phyloP scores from a whole-genome alignment of 257 asterid species.

The Vinca minor region DNA sequence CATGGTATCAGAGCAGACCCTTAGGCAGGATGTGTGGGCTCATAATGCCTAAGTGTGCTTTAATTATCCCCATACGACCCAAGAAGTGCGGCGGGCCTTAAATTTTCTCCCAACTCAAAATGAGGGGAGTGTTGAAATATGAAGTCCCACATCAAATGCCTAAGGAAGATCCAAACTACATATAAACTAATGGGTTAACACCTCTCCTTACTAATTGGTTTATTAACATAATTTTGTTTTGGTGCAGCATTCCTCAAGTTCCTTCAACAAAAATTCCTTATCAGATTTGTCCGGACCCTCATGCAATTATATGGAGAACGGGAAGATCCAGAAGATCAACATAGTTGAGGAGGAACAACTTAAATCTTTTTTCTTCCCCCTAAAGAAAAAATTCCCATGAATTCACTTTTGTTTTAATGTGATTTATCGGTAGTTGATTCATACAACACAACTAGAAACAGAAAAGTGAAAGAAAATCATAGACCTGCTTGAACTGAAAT shows the following conservation, averaged over 20 bases:
- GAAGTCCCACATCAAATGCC: no score
- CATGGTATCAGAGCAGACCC: no score
- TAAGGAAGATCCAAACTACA: no score
- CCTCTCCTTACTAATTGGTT: no score
- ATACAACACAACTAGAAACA: neutral
- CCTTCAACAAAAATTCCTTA: conserved; percentile 52
- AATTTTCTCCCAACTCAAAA: no score
- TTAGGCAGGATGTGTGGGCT: no score
- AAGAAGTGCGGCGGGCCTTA: no score
- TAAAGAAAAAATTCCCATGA: neutral
- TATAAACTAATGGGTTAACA: no score
- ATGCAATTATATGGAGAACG: conserved; percentile 72
- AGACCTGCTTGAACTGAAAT: neutral
- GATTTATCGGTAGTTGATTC: conserved; percentile 4
- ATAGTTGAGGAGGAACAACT: neutral
- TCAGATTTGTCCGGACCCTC: conserved; percentile 67
- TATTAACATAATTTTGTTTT: neutral
- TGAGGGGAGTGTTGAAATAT: no score
- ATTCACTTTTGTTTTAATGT: conserved; percentile 4
- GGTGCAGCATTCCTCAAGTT: conserved; percentile 54
- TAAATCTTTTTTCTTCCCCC: neutral
- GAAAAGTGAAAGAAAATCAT: neutral
- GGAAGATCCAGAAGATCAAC: conserved; percentile 27
- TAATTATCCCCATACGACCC: no score
- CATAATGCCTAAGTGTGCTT: no score